Conservation (phyloP, 208 protist genomes). For the Wallacemonas sp. region DNA sequence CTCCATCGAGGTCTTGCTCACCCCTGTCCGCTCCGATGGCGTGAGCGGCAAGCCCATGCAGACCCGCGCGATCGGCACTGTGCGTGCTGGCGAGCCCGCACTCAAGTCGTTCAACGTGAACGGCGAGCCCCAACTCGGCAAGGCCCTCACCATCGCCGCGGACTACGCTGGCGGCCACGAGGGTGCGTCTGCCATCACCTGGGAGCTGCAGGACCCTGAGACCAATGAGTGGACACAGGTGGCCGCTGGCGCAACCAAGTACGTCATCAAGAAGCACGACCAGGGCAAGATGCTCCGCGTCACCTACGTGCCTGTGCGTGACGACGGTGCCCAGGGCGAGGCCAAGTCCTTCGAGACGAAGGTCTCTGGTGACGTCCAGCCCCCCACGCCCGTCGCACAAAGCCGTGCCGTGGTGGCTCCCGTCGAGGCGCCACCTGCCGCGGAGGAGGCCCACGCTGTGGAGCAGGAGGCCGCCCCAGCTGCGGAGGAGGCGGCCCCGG, state of each 20-base stretch:
- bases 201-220: slow-evolving; percentile 67
- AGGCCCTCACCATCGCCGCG: slow-evolving; percentile 62
- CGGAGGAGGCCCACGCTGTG: background rate
- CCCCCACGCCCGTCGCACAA: slow-evolving; percentile 12
- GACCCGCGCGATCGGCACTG: slow-evolving; percentile 40
- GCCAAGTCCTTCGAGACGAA: slow-evolving; percentile 64
- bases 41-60: slow-evolving; percentile 62
- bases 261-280: slow-evolving; percentile 67
- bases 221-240: slow-evolving; percentile 61
- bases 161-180: slow-evolving; percentile 80
- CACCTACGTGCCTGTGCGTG: slow-evolving; percentile 85
- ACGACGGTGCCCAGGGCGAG: slow-evolving; percentile 72
- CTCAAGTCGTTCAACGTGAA: slow-evolving; percentile 68
- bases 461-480: slow-evolving; percentile 2
- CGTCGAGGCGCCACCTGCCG: slow-evolving; percentile 7
- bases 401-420: slow-evolving; percentile 3
- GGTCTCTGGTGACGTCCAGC: slow-evolving; percentile 25
- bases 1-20: slow-evolving; percentile 84
- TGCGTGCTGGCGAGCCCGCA: slow-evolving; percentile 57
- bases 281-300: slow-evolving; percentile 74
- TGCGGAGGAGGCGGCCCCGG: background rate
- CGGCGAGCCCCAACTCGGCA: slow-evolving; percentile 56
- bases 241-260: slow-evolving; percentile 44
- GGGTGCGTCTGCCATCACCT: slow-evolving; percentile 67
- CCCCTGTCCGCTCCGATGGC: slow-evolving; percentile 84